A percentile compares a stretch with the other conserved stretches of the same genome.
phyloP scores from a whole-genome alignment of 352 stramenopile species.

The Pythium brachiatum region DNA sequence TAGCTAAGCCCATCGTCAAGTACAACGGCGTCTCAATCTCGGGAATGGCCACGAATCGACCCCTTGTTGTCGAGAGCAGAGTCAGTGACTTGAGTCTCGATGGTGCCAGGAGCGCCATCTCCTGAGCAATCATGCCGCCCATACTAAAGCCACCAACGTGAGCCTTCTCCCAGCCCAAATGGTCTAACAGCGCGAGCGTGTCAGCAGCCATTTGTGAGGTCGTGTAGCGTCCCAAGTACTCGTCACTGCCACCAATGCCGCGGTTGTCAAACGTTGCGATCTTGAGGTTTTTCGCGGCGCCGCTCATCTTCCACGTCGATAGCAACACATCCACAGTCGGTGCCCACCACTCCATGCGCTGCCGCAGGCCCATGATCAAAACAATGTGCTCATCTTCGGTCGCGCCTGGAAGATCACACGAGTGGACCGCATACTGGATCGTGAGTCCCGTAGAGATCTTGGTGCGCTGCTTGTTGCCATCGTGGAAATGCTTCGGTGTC shows the following conservation, averaged over 20 bases:
- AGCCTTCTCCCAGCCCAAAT: conserved; percentile 42
- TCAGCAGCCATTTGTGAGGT: conserved; percentile 64
- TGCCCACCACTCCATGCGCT: conserved; percentile 25
- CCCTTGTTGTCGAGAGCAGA: conserved; percentile 48
- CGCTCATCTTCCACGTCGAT: background rate
- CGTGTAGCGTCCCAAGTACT: conserved; percentile 48
- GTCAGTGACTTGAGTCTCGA: conserved; percentile 46
- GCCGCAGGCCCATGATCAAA: conserved; percentile 30
- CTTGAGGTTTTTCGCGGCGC: conserved; percentile 27
- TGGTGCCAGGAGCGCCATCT: conserved; percentile 42
- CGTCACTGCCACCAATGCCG: conserved; percentile 41
- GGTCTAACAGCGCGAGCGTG: conserved; percentile 50
- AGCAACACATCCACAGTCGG: conserved; percentile 20
- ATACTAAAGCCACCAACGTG: conserved; percentile 42
- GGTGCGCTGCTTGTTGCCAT: conserved; percentile 27
- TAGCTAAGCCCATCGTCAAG: conserved; percentile 26
- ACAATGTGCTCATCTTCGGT: conserved; percentile 21
- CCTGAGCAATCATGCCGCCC: conserved; percentile 50
- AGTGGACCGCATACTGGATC: conserved; percentile 34
- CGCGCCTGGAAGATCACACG: background rate
- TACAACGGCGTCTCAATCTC: conserved; percentile 24
- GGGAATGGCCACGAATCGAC: no score
- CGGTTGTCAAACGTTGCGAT: conserved; percentile 65
- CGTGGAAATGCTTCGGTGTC: conserved; percentile 26
- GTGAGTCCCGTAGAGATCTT: conserved; percentile 45